Base-by-base conservation (phyloP, 192 early-diverging fungal genomes). In the Coemansia sp. region DNA sequence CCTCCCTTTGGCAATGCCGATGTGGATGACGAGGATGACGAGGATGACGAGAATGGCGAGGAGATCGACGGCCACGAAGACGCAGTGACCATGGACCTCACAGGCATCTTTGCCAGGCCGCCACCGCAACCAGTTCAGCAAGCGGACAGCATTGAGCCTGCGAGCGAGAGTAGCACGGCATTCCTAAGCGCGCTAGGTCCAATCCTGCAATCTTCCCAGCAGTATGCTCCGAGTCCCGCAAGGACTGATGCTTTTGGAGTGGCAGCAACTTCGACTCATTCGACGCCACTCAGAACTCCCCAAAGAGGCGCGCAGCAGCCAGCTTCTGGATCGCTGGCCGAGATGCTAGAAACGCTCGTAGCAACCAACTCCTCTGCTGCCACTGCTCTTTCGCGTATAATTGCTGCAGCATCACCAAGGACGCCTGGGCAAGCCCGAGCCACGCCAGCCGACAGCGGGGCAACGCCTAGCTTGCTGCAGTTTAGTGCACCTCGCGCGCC, bases 11-110 rank as follows among this genome's bases (percentile, higher is more conserved):
- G 15, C 27, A 40, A 46, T 2, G 25, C n/a, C 12, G 62, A 57
- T 14, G 32, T 39, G 42, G 59, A 41, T 4, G 63, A 61, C 43
- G 56, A 27, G 15, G 60, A 51, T 10, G n/a, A 47, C 17, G 54
- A 53, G 42, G 59, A 41, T 4, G 63, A 61, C 43, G 56, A 27
- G 15, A 53, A 51, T 10, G n/a, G 39, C 17, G 54, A 53, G 3
- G 57, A 17, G 8, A 46, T 1, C 10, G 47, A 67, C 54, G 47
- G 54, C 25, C 42, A 77, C 54, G 74, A 71, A 15, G 74, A 71
- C 42, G 68, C 74, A 3, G 40, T 77, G 5, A 77, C 74, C 1
- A 77, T 77, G 79, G 79, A 82, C 38, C 73, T 82, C 1, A 82
- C 79, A 4, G 79, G 79, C 12, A 53, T 82, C 29, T 64, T 82